phyloP scores from a whole-genome alignment of 768 basidiomycete species.

The Melanogaster broomeanus region DNA sequence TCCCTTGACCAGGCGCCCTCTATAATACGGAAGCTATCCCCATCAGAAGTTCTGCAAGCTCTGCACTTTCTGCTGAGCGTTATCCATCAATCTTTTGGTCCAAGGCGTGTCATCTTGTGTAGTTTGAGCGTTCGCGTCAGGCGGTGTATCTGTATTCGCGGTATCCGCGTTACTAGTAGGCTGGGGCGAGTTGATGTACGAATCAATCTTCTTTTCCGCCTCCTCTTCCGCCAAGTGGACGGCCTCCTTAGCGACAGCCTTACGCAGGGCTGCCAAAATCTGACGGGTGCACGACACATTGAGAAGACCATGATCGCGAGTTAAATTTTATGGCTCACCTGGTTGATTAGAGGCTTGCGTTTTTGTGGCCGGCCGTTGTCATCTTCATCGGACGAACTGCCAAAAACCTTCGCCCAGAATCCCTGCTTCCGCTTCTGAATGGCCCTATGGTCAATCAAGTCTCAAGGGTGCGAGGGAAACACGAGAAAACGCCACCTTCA shows the following conservation, averaged over 20 bases:
- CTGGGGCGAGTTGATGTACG: background rate
- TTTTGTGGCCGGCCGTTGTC: too few species aligned
- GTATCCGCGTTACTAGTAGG: background rate
- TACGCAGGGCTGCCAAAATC: background rate
- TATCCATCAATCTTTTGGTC: conserved; percentile 15
- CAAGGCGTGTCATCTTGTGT: conserved; percentile 7
- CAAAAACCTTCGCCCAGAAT: too few species aligned
- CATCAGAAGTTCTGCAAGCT: conserved; percentile 5
- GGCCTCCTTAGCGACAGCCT: conserved; percentile 8
- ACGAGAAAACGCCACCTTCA: too few species aligned
- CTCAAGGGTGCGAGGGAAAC: too few species aligned
- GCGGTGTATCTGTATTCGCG: background rate
- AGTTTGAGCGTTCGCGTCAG: background rate
- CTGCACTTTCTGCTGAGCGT: conserved; percentile 15
- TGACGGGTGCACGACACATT: background rate
- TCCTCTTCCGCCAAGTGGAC: conserved; percentile 11
- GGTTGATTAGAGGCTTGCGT: too few species aligned
- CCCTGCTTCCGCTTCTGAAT: too few species aligned
- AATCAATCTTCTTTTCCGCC: conserved; percentile 6
- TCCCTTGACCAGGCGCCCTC: too few species aligned
- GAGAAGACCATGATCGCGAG: too few species aligned
- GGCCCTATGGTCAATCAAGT: too few species aligned
- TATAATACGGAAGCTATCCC: too few species aligned
- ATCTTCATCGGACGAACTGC: too few species aligned
- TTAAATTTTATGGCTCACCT: too few species aligned